Percentiles rank a stretch among this genome's conserved stretches.
These are phyloP conservation scores for Solanum boliviense DNA, from an alignment of 257 asterid species.

Conservation along the genomic window DNA sequence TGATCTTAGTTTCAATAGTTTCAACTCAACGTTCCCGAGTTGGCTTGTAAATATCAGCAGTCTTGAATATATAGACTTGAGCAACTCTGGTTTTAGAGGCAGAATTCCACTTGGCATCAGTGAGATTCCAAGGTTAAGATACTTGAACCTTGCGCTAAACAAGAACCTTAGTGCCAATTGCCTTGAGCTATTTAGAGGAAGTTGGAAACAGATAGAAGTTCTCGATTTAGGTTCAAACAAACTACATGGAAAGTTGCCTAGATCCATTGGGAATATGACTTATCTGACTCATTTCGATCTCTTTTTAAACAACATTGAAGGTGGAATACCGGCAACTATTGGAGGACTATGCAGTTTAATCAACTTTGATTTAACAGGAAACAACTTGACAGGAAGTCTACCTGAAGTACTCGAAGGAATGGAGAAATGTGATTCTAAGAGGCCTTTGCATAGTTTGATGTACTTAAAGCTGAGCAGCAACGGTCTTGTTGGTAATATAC, in stretches of 20 bases:
- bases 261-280: constrained; percentile 10
- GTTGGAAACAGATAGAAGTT: constrained; percentile 30
- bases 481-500: constrained; percentile 21
- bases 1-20: constrained; percentile 30
- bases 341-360: constrained; percentile 33
- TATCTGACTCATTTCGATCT: constrained; percentile 18
- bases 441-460: constrained; percentile 18
- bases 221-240: constrained; percentile 15
- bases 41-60: constrained; percentile 40
- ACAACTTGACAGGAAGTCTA: constrained; percentile 24
- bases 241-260: constrained; percentile 32
- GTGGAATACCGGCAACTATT: constrained; percentile 27
- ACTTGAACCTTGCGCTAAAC: constrained; percentile 28
- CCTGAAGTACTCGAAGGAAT: constrained; percentile 25
- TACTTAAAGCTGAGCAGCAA: constrained; percentile 18
- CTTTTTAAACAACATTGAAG: constrained; percentile 21
- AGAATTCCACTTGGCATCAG: constrained; percentile 30
- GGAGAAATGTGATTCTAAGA: constrained; percentile 8
- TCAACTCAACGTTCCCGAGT: constrained; percentile 26
- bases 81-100: constrained; percentile 25
- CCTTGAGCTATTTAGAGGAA: constrained; percentile 13
- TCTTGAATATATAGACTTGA: constrained; percentile 31
- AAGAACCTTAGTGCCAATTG: constrained; percentile 24
- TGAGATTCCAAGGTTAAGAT: constrained; percentile 17
- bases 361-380: constrained; percentile 19